These are phyloP conservation scores for Novymonas esmeraldas DNA, from an alignment of 208 protist species.

Conservation along the genomic window DNA sequence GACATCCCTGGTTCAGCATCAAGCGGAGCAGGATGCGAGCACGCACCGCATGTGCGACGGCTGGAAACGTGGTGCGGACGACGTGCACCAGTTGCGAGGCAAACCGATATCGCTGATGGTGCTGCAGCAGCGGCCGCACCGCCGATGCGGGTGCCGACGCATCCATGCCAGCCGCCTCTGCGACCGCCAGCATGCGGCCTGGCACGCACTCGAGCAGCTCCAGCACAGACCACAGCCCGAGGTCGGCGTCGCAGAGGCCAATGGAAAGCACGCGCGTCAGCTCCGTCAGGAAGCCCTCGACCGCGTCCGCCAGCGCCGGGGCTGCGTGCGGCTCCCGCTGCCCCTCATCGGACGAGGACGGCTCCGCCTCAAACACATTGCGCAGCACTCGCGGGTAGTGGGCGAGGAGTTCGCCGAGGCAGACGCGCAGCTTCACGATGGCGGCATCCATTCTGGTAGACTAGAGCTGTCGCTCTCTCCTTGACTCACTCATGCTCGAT, in stretches of 20 bases:
- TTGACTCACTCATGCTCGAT: too few species aligned
- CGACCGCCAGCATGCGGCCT: constrained; percentile 20
- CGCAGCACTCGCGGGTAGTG: constrained; percentile 20
- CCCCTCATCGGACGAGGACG: not conserved
- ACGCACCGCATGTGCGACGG: constrained; percentile 20
- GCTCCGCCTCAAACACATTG: constrained; percentile 18
- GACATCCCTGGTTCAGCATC: constrained; percentile 62
- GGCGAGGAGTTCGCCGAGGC: constrained; percentile 15
- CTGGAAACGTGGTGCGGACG: constrained; percentile 39
- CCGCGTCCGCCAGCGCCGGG: constrained; percentile 18
- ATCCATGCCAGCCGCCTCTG: not conserved
- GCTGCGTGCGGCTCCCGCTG: not conserved
- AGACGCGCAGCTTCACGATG: constrained; percentile 10
- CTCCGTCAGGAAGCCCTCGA: constrained; percentile 48
- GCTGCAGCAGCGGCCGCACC: constrained; percentile 6
- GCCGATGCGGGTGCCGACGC: too few species aligned
- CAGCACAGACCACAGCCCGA: constrained; percentile 64
- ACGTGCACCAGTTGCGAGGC: constrained; percentile 58
- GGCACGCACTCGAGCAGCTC: constrained; percentile 44
- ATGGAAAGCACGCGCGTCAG: constrained; percentile 46
- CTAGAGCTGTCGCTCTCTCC: too few species aligned
- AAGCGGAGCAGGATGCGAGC: constrained; percentile 55
- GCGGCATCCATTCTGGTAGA: constrained; percentile 8
- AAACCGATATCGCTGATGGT: constrained; percentile 46
- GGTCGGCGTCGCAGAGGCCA: constrained; percentile 35